Evolutionary conservation across 176 grass and related monocot genomes (phyloP).

Genomic region (Thalia dealbata): DNA sequence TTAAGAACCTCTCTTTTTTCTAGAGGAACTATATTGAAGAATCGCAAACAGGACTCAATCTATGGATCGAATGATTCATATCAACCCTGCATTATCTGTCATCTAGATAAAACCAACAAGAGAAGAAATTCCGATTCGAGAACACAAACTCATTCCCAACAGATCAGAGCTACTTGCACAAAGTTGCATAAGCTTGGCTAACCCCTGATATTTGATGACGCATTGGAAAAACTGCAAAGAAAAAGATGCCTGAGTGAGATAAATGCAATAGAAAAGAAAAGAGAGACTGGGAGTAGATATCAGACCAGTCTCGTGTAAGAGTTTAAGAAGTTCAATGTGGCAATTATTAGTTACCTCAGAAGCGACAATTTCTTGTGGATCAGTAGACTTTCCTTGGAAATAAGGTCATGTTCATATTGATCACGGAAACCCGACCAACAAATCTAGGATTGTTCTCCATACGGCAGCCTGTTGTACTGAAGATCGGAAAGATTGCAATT

Average conservation of each 20-base stretch:
- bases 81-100: too few relatives aligned
- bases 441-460: neutral
- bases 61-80: too few relatives aligned
- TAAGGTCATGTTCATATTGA: neutral
- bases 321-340: too few relatives aligned
- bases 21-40: too few relatives aligned
- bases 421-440: neutral
- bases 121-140: too few relatives aligned
- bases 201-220: neutral
- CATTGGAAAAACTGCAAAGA: neutral
- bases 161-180: neutral
- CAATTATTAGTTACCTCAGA: neutral
- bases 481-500: constrained; percentile 10
- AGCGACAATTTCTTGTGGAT: neutral
- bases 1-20: too few relatives aligned
- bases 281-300: too few relatives aligned
- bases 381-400: neutral
- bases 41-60: too few relatives aligned
- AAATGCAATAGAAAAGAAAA: neutral
- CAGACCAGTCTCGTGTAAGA: too few relatives aligned
- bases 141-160: too few relatives aligned
- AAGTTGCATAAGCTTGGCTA: neutral
- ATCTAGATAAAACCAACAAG: too few relatives aligned
- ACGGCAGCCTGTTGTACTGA: neutral
- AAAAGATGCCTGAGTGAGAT: neutral